phyloP scores from a whole-genome alignment of 2,329 filamentous ascomycete genomes.

The Emmonsiellopsis sp. region DNA sequence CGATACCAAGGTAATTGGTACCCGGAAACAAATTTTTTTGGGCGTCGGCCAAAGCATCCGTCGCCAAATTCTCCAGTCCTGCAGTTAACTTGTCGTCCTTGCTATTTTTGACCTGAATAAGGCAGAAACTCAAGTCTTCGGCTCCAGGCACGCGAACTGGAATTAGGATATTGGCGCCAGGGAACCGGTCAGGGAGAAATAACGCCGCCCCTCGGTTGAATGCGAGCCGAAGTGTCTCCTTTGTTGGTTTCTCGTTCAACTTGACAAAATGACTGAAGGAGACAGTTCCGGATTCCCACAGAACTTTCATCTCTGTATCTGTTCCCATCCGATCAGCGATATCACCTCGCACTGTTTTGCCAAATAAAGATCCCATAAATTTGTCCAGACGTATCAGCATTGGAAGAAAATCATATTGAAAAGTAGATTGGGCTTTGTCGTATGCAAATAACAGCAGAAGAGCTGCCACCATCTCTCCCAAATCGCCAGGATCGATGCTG shows the following conservation, averaged over 20 bases:
- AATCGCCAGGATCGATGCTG: conserved; percentile 1
- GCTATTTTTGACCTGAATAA: background rate
- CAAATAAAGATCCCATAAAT: background rate
- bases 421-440: background rate
- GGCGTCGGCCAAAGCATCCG: background rate
- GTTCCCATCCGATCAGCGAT: background rate
- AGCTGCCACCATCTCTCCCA: background rate
- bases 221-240: background rate
- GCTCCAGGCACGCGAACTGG: background rate
- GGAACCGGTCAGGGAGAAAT: background rate
- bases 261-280: background rate
- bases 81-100: background rate
- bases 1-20: background rate
- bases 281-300: background rate
- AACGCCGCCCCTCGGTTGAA: background rate
- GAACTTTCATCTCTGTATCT: background rate
- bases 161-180: background rate
- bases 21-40: background rate
- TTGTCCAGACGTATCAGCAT: background rate
- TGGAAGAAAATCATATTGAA: background rate
- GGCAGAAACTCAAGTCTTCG: background rate
- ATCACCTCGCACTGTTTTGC: background rate
- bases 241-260: background rate
- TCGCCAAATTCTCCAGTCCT: background rate
- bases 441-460: conserved; percentile 3